These are phyloP conservation scores for Flagelloscypha sp. DNA, from an alignment of 768 basidiomycete genomes.

Conservation along the genomic window DNA sequence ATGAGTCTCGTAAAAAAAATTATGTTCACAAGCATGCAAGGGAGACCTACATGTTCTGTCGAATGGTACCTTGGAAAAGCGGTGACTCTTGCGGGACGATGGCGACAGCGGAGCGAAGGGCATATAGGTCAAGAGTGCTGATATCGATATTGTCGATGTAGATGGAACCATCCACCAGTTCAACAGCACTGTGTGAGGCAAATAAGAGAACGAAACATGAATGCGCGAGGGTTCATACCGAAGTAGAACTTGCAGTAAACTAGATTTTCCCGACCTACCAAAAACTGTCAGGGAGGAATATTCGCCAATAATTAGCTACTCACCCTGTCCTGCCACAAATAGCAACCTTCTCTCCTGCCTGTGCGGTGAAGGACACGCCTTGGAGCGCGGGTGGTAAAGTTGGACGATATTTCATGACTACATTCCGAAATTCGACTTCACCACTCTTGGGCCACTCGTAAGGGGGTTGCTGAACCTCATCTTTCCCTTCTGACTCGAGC, in stretches of 20 bases:
- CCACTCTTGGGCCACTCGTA: conserved; percentile 45
- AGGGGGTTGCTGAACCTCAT: conserved; percentile 31
- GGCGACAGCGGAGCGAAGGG: conserved; percentile 43
- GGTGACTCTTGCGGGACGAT: conserved; percentile 63
- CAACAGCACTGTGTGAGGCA: conserved; percentile 39
- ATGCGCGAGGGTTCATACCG: conserved; percentile 25
- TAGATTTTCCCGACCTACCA: conserved; percentile 40
- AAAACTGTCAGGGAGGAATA: background rate
- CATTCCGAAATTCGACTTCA: conserved; percentile 44
- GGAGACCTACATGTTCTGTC: conserved; percentile 34
- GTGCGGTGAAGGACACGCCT: conserved; percentile 47
- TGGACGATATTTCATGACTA: conserved; percentile 50
- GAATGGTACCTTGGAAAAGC: conserved; percentile 42
- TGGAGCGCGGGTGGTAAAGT: conserved; percentile 60
- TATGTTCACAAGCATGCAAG: conserved; percentile 2
- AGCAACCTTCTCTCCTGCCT: conserved; percentile 60
- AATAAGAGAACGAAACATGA: background rate
- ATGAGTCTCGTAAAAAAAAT: background rate
- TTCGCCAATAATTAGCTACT: conserved; percentile 7
- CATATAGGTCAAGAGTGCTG: conserved; percentile 43
- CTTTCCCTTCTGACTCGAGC: conserved; percentile 44
- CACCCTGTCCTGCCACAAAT: conserved; percentile 41
- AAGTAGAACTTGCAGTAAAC: conserved; percentile 47
- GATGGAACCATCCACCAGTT: conserved; percentile 49
- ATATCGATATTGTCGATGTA: conserved; percentile 50